These are phyloP conservation scores for Pseudocohnilembus persalinus DNA, from an alignment of 169 alveolate genomes.

Conservation along the genomic window DNA sequence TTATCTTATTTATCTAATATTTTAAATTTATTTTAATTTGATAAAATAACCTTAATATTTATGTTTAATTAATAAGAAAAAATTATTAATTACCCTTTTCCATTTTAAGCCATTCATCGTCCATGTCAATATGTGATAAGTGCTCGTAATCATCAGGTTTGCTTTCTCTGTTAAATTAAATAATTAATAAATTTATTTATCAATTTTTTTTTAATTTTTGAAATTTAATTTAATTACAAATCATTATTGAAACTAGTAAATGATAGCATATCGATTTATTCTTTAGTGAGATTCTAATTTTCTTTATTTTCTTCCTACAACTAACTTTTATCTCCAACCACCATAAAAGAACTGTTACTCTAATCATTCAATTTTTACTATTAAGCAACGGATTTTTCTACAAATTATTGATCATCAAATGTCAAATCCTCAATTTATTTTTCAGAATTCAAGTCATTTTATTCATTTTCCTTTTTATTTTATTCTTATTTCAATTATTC, in stretches of 20 bases:
- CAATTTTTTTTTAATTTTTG: conserved; percentile 9
- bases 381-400: not conserved
- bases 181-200: not conserved
- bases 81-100: too few relatives aligned
- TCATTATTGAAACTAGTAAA: conserved; percentile 2
- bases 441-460: not conserved
- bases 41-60: too few relatives aligned
- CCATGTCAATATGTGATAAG: conserved; percentile 60
- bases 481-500: too few relatives aligned
- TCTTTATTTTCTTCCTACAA: not conserved
- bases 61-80: too few relatives aligned
- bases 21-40: too few relatives aligned
- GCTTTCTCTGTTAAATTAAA: not conserved
- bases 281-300: too few relatives aligned
- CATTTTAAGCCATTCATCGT: conserved; percentile 67
- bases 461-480: too few relatives aligned
- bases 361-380: too few relatives aligned
- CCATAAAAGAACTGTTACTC: too few relatives aligned
- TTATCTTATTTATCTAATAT: too few relatives aligned
- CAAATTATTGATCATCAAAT: not conserved
- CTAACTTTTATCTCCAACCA: not conserved
- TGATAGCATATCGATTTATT: too few relatives aligned
- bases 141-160: conserved; percentile 45
- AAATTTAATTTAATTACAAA: conserved; percentile 4
- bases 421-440: too few relatives aligned